These are phyloP conservation scores for Metschnikowia lunata DNA, from an alignment of 805 yeast species.

Conservation along the genomic window DNA sequence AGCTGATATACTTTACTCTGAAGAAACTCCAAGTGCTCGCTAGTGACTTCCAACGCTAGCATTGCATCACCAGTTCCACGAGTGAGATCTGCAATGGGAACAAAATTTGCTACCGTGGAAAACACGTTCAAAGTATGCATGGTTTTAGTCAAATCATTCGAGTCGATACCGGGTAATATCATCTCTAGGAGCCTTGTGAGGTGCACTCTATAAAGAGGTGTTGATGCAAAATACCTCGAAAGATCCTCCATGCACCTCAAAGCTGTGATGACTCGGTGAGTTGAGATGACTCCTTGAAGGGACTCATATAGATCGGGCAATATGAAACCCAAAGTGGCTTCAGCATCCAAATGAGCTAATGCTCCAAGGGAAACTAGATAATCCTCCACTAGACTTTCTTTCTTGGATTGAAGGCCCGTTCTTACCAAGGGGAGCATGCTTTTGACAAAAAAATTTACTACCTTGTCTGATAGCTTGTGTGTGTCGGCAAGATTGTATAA, in stretches of 20 bases:
- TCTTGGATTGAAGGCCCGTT: constrained; percentile 78
- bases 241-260: constrained; percentile 62
- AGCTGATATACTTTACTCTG: constrained; percentile 36
- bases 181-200: constrained; percentile 67
- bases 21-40: constrained; percentile 56
- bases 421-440: constrained; percentile 53
- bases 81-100: constrained; percentile 65
- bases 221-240: constrained; percentile 60
- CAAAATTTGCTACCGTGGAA: constrained; percentile 63
- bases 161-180: constrained; percentile 77
- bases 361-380: constrained; percentile 57
- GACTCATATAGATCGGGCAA: constrained; percentile 76
- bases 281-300: constrained; percentile 61
- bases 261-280: constrained; percentile 75
- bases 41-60: constrained; percentile 52
- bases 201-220: constrained; percentile 70
- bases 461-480: constrained; percentile 32
- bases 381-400: constrained; percentile 48
- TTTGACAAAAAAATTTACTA: constrained; percentile 41
- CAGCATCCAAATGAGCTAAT: constrained; percentile 62
- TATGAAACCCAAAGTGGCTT: constrained; percentile 46
- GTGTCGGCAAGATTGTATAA: constrained; percentile 24
- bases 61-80: constrained; percentile 37
- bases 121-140: constrained; percentile 63
- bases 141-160: constrained; percentile 78